These are phyloP conservation scores for Penicillium concentricum DNA, from an alignment of 2,329 filamentous ascomycete species.

Conservation along the genomic window DNA sequence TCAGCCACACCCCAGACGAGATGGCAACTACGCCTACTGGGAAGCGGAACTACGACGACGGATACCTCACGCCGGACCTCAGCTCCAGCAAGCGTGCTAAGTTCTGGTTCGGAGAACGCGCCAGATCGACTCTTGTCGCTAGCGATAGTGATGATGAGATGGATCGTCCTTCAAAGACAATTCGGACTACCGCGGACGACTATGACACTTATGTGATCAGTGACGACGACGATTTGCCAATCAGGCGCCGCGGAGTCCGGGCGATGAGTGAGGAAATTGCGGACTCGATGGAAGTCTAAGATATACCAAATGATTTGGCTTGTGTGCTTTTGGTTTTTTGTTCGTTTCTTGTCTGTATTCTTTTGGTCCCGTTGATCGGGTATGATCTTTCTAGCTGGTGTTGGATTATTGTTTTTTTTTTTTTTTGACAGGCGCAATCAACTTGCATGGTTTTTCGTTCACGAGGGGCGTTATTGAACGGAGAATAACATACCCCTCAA, in stretches of 20 bases:
- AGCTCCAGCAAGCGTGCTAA: slow-evolving; percentile 76
- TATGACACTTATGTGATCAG: slow-evolving; percentile 46
- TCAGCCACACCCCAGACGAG: slow-evolving; percentile 65
- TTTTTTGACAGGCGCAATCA: slow-evolving; percentile 23
- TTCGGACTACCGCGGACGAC: slow-evolving; percentile 38
- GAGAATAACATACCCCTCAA: slow-evolving; percentile 11
- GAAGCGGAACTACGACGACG: slow-evolving; percentile 50
- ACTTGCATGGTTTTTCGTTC: slow-evolving; percentile 20
- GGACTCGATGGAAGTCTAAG: slow-evolving; percentile 54
- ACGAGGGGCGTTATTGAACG: slow-evolving; percentile 12
- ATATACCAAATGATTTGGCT: neutral
- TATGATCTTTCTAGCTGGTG: slow-evolving; percentile 17
- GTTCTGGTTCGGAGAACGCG: slow-evolving; percentile 79
- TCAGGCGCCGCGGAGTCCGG: slow-evolving; percentile 47
- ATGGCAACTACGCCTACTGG: slow-evolving; percentile 43
- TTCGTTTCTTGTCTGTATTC: slow-evolving; percentile 14
- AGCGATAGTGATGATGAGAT: slow-evolving; percentile 48
- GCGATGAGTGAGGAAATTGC: slow-evolving; percentile 55
- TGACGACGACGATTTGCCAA: slow-evolving; percentile 44
- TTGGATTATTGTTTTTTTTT: slow-evolving; percentile 14
- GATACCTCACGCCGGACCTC: slow-evolving; percentile 49
- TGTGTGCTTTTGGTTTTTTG: neutral
- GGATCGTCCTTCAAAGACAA: slow-evolving; percentile 23
- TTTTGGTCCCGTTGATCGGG: slow-evolving; percentile 19
- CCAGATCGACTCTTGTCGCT: slow-evolving; percentile 44